Percentiles rank a stretch among this genome's conserved stretches.
These are phyloP conservation scores for Oryza glumipatula DNA, from an alignment of 176 grass and related monocot species.

Conservation along the genomic window DNA sequence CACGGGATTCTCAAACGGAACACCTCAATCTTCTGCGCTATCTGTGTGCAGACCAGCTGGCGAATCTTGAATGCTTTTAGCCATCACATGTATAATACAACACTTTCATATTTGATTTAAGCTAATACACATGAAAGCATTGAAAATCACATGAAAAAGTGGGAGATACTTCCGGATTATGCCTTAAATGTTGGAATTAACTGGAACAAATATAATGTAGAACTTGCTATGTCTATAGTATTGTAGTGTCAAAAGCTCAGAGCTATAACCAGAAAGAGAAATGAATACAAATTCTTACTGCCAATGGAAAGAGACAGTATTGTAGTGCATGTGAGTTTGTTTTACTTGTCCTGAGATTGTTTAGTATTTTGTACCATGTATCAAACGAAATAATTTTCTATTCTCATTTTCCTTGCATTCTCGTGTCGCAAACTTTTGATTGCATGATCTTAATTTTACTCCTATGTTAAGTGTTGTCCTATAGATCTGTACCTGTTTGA, in stretches of 20 bases:
- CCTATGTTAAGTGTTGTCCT: background rate
- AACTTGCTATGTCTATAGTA: background rate
- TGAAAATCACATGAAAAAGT: background rate
- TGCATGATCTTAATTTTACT: background rate
- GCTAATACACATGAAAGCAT: constrained; percentile 12
- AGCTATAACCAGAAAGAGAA: background rate
- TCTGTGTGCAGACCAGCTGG: background rate
- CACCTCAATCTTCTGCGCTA: background rate
- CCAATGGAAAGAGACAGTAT: background rate
- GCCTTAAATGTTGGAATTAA: background rate
- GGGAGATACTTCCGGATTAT: background rate
- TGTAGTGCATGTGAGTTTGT: background rate
- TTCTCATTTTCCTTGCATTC: background rate
- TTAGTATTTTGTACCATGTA: constrained; percentile 5
- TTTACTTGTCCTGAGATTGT: constrained; percentile 18
- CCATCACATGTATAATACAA: background rate
- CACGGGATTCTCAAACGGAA: background rate
- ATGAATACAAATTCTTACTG: background rate
- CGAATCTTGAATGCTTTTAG: background rate
- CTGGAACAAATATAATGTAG: background rate
- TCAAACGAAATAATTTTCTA: background rate
- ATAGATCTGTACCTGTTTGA: constrained; percentile 15
- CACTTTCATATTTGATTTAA: constrained; percentile 13
- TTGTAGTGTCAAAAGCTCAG: background rate
- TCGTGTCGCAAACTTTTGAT: background rate